Base-by-base conservation (phyloP, 108 stramenopile genomes). In the Fragilariopsis cylindrus region DNA sequence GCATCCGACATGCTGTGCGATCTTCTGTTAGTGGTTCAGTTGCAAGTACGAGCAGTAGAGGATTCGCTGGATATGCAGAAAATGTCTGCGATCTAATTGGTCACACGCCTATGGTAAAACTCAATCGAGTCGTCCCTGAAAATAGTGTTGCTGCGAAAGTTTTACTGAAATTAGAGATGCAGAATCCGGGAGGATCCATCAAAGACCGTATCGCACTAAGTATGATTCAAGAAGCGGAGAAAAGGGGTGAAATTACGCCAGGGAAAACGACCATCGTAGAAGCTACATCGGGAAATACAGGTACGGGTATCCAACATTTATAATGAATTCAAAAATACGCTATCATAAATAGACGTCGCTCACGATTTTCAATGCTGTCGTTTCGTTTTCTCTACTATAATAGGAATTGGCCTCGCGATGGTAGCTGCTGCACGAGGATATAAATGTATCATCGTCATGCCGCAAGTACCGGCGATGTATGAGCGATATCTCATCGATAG, bases 181-280 rank as follows among this genome's bases (percentile, higher is more conserved):
- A 84, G 69, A 96, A 96, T 85, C 95, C 95, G 7, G 92, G 92
- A 40, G 97, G 92, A 15, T 97, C 98, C 18, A 94, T 96, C 16
- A 99, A 98, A 79, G 97, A 97, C 70, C 87, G 98, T 1, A 88
- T 96, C 3, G 98, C 97, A n/a, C 72, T 85, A 16, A 76, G 66
- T 57, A 97, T 99, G 96, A 88, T 98, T 63, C 66, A 76, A 48
- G 76, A 81, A n/a, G 93, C 93, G 0, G 97, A 97, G 74, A 62
- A 56, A 77, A 15, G 81, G 84, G 19, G 70, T 78, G 49, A 74
- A 90, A 58, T 89, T 88, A 47, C 76, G 65, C 66, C 82, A 89
- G 39, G 42, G 9, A 45, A 57, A 57, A 48, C 19, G 15, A 62
- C 60, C n/a, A 47, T 57, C 43, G 80, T 98, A 7, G 98, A 97